These are phyloP conservation scores for Xerocomellus dryophilus DNA, from an alignment of 768 basidiomycete genomes.

Conservation along the genomic window DNA sequence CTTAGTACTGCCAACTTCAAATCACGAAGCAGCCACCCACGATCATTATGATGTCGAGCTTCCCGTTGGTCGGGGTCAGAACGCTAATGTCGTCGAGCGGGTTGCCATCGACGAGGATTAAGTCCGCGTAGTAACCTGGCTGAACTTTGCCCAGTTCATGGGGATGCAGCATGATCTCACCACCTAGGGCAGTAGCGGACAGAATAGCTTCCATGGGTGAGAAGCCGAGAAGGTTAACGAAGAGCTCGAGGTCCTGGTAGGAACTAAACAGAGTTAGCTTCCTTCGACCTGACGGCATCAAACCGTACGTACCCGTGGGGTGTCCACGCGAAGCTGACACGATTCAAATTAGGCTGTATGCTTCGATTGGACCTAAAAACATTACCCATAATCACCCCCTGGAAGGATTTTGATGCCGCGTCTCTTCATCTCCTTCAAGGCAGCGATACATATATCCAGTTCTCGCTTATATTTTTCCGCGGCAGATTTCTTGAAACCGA, in stretches of 20 bases:
- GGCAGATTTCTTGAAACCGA: constrained; percentile 19
- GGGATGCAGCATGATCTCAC: constrained; percentile 36
- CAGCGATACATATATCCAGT: constrained; percentile 32
- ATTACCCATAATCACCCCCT: constrained; percentile 38
- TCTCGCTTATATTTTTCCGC: constrained; percentile 30
- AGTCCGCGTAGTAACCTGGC: constrained; percentile 37
- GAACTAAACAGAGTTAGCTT: constrained; percentile 21
- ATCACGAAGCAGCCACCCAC: constrained; percentile 17
- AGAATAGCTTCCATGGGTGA: constrained; percentile 39
- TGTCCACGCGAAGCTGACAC: constrained; percentile 29
- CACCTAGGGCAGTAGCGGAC: constrained; percentile 35
- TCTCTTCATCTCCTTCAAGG: constrained; percentile 35
- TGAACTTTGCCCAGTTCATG: constrained; percentile 37
- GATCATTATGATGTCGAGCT: constrained; percentile 35
- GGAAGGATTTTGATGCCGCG: constrained; percentile 37
- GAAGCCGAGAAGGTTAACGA: constrained; percentile 35
- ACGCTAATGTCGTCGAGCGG: constrained; percentile 36
- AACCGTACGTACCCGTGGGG: constrained; percentile 26
- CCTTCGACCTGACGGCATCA: neutral
- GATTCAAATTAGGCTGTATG: neutral
- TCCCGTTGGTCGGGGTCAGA: constrained; percentile 29
- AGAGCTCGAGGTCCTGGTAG: constrained; percentile 37
- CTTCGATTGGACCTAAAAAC: neutral
- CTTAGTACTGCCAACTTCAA: constrained; percentile 1
- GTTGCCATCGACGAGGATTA: constrained; percentile 36